Conservation (phyloP, 768 basidiomycete species). For the Trichaptum fuscoviolaceum region DNA sequence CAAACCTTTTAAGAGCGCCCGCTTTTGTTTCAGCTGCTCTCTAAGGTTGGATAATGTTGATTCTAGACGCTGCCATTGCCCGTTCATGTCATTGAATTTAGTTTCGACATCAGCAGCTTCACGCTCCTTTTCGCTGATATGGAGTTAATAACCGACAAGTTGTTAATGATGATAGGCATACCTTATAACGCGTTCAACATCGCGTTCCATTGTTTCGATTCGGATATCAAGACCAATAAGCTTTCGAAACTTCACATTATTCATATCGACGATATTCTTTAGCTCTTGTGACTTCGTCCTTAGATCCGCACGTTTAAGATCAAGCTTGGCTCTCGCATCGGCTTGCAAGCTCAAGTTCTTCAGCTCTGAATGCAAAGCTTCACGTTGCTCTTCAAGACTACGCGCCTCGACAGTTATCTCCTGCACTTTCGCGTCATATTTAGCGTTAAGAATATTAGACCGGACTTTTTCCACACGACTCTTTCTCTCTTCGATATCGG, state of each 20-base stretch:
- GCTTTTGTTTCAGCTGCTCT: conserved; percentile 55
- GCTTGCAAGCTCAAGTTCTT: conserved; percentile 70
- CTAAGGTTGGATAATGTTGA: conserved; percentile 55
- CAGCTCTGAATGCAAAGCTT: conserved; percentile 66
- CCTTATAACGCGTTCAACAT: conserved; percentile 55
- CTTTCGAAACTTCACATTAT: conserved; percentile 57
- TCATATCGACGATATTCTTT: conserved; percentile 53
- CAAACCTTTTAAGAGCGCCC: conserved; percentile 58
- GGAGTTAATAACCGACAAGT: neutral
- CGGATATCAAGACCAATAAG: conserved; percentile 56
- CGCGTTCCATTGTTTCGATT: conserved; percentile 66
- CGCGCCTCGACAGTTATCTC: conserved; percentile 52
- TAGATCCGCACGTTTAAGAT: conserved; percentile 65
- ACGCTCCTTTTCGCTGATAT: conserved; percentile 59
- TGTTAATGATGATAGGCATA: conserved; percentile 29
- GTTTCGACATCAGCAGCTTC: conserved; percentile 46
- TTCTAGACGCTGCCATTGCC: conserved; percentile 58
- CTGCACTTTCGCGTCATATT: conserved; percentile 58
- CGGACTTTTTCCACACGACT: conserved; percentile 55
- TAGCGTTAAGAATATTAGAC: conserved; percentile 49
- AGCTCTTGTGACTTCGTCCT: conserved; percentile 62
- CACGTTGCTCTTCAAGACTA: conserved; percentile 61
- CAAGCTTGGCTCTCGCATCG: conserved; percentile 72
- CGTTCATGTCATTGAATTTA: conserved; percentile 43
- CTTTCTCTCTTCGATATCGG: conserved; percentile 69